Conservation (phyloP, 1,284 basidiomycete species). For the Ceratobasidium theobromae region DNA sequence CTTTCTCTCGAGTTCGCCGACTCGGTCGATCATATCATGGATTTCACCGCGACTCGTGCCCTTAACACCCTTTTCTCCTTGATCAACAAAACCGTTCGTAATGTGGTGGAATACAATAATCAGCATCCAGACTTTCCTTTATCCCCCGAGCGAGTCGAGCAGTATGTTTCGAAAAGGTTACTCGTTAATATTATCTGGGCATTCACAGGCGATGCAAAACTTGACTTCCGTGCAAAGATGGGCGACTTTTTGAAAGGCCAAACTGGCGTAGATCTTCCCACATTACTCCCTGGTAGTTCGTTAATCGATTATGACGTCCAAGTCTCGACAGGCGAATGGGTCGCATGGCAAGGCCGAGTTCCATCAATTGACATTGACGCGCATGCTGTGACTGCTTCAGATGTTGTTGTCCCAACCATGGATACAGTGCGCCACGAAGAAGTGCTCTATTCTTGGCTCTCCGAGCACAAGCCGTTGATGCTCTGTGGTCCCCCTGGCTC, state of each 20-base stretch:
- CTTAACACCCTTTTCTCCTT: conserved; percentile 96
- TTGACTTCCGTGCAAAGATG: conserved; percentile 87
- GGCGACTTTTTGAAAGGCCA: conserved; percentile 85
- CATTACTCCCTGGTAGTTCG: conserved; percentile 70
- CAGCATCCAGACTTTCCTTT: conserved; percentile 96
- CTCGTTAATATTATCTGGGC: conserved; percentile 96
- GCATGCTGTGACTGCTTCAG: conserved; percentile 91
- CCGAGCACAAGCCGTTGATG: conserved; percentile 98
- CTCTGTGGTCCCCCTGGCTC: conserved; percentile 98
- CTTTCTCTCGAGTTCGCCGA: conserved; percentile 78
- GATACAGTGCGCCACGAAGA: conserved; percentile 99
- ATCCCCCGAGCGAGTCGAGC: conserved; percentile 76
- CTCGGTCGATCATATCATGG: conserved; percentile 95
- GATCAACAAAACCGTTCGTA: conserved; percentile 93
- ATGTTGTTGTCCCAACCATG: conserved; percentile 97
- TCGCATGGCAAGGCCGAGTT: conserved; percentile 87
- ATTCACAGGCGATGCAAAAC: conserved; percentile 92
- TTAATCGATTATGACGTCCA: conserved; percentile 97
- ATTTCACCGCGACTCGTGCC: conserved; percentile 90
- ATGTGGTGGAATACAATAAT: conserved; percentile 92
- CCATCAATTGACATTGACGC: conserved; percentile 97
- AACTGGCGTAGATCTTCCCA: conserved; percentile 88
- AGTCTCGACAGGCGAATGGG: conserved; percentile 83
- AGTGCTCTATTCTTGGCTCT: conserved; percentile 97
- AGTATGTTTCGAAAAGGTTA: conserved; percentile 89